Base-by-base conservation (phyloP, 192 early-diverging fungal genomes). In the Linnemannia hyalina region DNA sequence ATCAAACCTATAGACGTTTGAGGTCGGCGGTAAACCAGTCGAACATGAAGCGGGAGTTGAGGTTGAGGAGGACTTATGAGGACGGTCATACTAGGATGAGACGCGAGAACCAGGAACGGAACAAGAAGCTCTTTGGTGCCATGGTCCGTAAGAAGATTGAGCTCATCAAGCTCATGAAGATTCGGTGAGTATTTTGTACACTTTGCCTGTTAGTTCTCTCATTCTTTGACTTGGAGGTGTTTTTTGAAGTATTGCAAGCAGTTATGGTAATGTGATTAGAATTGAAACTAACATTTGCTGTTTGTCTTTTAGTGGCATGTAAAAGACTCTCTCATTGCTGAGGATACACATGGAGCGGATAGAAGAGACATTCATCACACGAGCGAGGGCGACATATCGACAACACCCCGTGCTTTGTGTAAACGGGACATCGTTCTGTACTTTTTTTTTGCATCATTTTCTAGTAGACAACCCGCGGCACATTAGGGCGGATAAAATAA, bases 141-240 rank as follows among this genome's bases (percentile, higher is more conserved):
- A 86, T 86, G 84, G 84, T 86, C 74, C 52, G 80, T 26, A 86
- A 86, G 71, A 86, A 86, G 84, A 86, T 86, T 70, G 79, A 86
- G 40, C 68, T 86, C 70, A 86, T 86, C 72, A 81, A 81, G 72
- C 73, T 86, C 70, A 86, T 86, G 84, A 86, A 86, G 76, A 73
- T 86, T 74, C 84, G 84, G 84, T 86, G 78, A 41, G 82, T 74
- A 38, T 46, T 76, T 15, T 47, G 2, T 40, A 54, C 74, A 1
- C 18, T 57, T 46, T 4, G 7, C 26, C 2, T 47, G 36, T 10
- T 57, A 9, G 15, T 9, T 18, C 13, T 36, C 6, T 26, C 26
- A 42, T 74, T 35, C 32, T 74, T 47, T 11, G 23, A 35, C 20
- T 65, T 3, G 7, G 46, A 65, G 3, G 22, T 69, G 8, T 49